phyloP scores from a whole-genome alignment of 164 flowering plant genomes.

The Santalum album region DNA sequence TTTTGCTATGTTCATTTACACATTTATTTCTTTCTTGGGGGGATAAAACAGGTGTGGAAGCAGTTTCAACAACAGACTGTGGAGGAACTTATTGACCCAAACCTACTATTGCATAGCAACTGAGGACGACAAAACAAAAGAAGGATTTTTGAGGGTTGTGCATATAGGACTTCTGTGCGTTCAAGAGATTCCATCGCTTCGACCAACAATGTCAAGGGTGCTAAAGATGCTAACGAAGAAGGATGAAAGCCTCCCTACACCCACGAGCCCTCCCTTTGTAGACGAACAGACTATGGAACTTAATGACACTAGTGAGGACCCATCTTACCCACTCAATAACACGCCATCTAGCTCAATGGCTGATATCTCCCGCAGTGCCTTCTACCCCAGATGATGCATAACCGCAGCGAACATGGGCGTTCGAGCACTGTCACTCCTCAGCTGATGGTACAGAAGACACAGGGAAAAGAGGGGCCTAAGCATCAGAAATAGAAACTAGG shows the following conservation, averaged over 20 bases:
- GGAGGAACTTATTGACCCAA: neutral
- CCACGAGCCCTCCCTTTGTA: neutral
- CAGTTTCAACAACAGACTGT: neutral
- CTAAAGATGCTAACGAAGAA: neutral
- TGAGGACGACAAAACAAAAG: neutral
- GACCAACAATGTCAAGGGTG: neutral
- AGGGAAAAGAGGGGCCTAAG: no score
- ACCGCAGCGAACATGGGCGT: neutral
- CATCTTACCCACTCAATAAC: neutral
- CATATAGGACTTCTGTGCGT: neutral
- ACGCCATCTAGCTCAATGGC: neutral
- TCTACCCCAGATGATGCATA: neutral
- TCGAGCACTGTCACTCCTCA: no score
- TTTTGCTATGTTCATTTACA: no score
- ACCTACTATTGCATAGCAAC: neutral
- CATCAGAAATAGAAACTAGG: no score
- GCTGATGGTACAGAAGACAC: no score
- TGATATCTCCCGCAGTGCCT: neutral
- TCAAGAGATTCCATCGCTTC: neutral
- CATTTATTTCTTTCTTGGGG: no score
- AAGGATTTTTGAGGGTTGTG: neutral
- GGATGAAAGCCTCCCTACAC: neutral
- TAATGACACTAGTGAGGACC: neutral
- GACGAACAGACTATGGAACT: neutral
- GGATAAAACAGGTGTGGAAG: neutral